Evolutionary conservation across 345 rosid species (phyloP), one percentile per base, ranked within the genome.

Genomic region (Salix brachista): DNA sequence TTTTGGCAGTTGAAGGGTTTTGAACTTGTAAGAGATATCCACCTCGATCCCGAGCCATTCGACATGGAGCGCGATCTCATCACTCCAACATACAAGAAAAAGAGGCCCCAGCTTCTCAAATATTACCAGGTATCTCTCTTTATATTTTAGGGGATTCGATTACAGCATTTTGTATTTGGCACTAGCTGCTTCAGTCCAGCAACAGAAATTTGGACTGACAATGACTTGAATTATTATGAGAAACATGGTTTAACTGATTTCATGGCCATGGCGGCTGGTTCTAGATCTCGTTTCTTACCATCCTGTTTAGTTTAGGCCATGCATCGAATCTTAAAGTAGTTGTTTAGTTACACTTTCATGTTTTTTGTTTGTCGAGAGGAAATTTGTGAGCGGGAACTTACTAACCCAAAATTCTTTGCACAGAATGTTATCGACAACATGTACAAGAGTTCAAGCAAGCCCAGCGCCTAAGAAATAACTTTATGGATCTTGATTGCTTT

Each of bases 21-120:
- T 78, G 98, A 96, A 89, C 75, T 87, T 62, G 81, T 96, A 73
- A 96, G 80, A 83, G 97, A 84, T 39, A 88, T 94, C 65, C 93
- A 96, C 71, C 87, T 94, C 39, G 99, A 94, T 54, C 91, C 97
- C 4, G 89, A 81, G 54, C 93, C 98, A 67, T 96, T 96, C 13
- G 97, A 94, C 81, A 88, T 92, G 83, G 97, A 92, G 18, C 92
- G 93, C 5, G 96, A 94, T 76, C 93, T 94, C 36, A 90, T 94
- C 25, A 94, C 99, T 65, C 99, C 99, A 44, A 92, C 98, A 10
- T 96, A 87, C 71, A 94, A 96, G 90, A 96, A 88, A 88, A 96
- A 91, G 88, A 87, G 99, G 76, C 97, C 97, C 52, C 99, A 96
- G 67, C 85, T 92, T 81, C 97, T 87, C 74, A 89, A 90, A 73